These are phyloP conservation scores for Dendryphion nanum DNA, from an alignment of 2,329 filamentous ascomycete genomes.

Conservation along the genomic window DNA sequence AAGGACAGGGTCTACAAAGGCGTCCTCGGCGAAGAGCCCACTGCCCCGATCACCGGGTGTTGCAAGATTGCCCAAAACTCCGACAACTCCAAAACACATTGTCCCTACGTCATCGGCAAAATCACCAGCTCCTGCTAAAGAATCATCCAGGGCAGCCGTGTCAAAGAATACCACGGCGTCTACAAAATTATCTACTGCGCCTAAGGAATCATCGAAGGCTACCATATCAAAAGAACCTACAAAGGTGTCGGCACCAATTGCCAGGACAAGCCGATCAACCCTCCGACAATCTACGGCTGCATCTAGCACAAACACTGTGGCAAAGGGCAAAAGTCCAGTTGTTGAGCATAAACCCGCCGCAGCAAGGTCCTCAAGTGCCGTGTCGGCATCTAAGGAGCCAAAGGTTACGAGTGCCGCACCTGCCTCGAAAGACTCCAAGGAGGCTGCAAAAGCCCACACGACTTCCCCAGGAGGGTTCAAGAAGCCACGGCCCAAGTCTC, in stretches of 20 bases:
- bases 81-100: conserved; percentile 24
- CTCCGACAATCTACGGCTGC: conserved; percentile 20
- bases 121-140: conserved; percentile 9
- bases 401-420: conserved; percentile 15
- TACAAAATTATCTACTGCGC: conserved; percentile 14
- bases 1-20: conserved; percentile 23
- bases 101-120: conserved; percentile 16
- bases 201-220: conserved; percentile 9
- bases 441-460: conserved; percentile 2
- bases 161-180: conserved; percentile 14
- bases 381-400: too few relatives aligned
- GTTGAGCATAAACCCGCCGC: too few relatives aligned
- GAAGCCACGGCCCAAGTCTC: conserved; percentile 54
- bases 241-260: conserved; percentile 19
- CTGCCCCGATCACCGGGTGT: conserved; percentile 19
- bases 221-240: conserved; percentile 16
- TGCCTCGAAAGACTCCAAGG: conserved; percentile 14
- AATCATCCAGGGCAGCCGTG: conserved; percentile 7
- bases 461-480: conserved; percentile 32
- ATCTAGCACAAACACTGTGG: conserved; percentile 19
- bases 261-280: conserved; percentile 29
- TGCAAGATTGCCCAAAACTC: conserved; percentile 24
- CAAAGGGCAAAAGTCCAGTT: conserved; percentile 21
- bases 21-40: conserved; percentile 29
- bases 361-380: too few relatives aligned